Evolutionary conservation across 1,139 yeast genomes (phyloP), one percentile per base, ranked within the genome.

Genomic region (Meyerozyma athensensis): DNA sequence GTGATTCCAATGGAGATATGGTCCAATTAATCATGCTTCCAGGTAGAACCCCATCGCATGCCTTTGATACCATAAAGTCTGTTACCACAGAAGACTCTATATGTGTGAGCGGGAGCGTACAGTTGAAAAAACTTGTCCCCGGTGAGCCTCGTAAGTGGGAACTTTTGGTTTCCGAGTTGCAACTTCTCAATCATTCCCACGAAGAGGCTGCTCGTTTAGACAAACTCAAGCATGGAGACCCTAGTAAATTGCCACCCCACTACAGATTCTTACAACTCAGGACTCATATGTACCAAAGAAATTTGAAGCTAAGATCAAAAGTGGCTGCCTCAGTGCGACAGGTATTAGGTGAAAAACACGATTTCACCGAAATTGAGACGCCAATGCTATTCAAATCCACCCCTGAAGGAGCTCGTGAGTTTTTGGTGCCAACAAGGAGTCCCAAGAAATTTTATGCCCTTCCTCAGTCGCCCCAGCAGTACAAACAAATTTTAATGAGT

Each of bases 381-480:
- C 99, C 99, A 0, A 58, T 90, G 10, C 62, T 92, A 21, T 92
- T 92, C 68, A 90, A 92, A 55, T 86, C 96, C 1, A 92, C 98
- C 0, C 98, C 98, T 0, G 99, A 92, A 60, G 99, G 99, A 8
- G 98, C 99, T 2, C 70, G 95, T 30, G 99, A 92, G 59, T 92
- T 92, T 54, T 61, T 94, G 38, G 97, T 92, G 0, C 98, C 98
- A 0, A 87, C 97, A 0, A 72, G 97, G 45, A 61, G 71, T 13
- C 59, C 64, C 4, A 68, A 73, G 9, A 63, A 71, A 3, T 86
- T 86, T 58, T 92, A 90, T 56, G 97, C 98, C 0, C 67, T 92
- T 31, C 97, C 97, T 0, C 99, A 92, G 59, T 86, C 96, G 18
- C 99, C 99, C 0, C 99, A 92, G 54, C 98, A 92, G 55, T 92